Evolutionary conservation across 2,329 filamentous ascomycete genomes (phyloP), one percentile per base, ranked within the genome.

Genomic region (Lasiodiplodia gonubiensis): DNA sequence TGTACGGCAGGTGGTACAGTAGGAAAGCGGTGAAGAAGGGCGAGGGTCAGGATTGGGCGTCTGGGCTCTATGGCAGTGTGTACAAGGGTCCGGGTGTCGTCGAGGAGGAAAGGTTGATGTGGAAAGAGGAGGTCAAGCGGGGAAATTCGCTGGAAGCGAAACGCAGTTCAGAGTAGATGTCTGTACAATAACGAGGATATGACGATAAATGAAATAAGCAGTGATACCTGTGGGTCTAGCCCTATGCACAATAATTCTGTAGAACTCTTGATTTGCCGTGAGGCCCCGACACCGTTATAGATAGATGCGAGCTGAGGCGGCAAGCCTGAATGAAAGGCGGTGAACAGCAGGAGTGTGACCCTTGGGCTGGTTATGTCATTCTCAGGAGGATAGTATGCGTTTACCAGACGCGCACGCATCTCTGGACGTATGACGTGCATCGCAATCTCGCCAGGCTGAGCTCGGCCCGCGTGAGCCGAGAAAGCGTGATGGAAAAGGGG

Each of bases 1-100:
- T 80, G 0, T 89, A 90, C 71, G 87, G 88, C 25, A 85, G 84
- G 70, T 89, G 87, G 88, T 89, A 89, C 72, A 76, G 81, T 11
- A 72, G 79, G 46, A 77, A 74, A 66, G 79, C 77, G 14, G 78
- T 74, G 80, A 77, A 54, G 82, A 61, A 83, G 42, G 83, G 82
- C 10, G 79, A 82, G 35, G 87, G 87, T 0, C 82, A 80, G 66
- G 78, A 82, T 18, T 89, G 86, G 85, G 86, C 85, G 1, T 84
- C 80, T 27, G 87, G 87, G 0, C 64, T 85, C 55, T 88, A 89
- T 73, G 87, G 88, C 0, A 86, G 86, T 69, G 81, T 86, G 12
- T 90, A 89, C 72, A 77, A 82, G 68, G 88, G 88, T 0, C 87
- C 87, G 1, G 87, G 88, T 0, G 85, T 88, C 2, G 77, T 79